A percentile compares a stretch with the other conserved stretches of the same genome.
phyloP scores from a whole-genome alignment of 2,329 filamentous ascomycete genomes.

The Simplicillium aogashimaense region DNA sequence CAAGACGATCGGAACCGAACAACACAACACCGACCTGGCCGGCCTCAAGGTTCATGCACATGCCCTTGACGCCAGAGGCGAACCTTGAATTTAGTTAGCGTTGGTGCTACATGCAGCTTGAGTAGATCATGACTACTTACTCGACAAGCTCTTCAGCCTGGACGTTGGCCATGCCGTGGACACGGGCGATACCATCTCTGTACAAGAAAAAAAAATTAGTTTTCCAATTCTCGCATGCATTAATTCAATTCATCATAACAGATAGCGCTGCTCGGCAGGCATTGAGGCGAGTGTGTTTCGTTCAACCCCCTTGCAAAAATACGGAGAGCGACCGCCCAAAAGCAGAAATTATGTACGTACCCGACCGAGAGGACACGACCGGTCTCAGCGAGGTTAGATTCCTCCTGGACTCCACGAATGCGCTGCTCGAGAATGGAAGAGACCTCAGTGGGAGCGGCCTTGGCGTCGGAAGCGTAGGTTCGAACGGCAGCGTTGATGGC shows the following conservation, averaged over 20 bases:
- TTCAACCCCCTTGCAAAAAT: background rate
- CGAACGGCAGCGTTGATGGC: slow-evolving; percentile 64
- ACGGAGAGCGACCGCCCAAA: background rate
- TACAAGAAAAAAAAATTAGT: background rate
- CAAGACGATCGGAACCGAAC: slow-evolving; percentile 99
- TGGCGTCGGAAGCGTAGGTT: slow-evolving; percentile 85
- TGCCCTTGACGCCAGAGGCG: slow-evolving; percentile 98
- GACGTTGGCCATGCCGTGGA: slow-evolving; percentile 99
- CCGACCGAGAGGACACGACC: slow-evolving; percentile 97
- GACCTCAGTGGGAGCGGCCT: slow-evolving; percentile 94
- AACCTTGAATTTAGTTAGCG: slow-evolving; percentile 52
- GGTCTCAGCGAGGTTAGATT: slow-evolving; percentile 93
- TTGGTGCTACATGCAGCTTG: background rate
- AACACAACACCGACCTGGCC: slow-evolving; percentile 99
- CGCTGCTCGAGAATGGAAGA: slow-evolving; percentile 99
- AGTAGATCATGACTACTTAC: slow-evolving; percentile 50
- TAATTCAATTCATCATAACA: background rate
- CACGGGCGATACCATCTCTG: slow-evolving; percentile 99
- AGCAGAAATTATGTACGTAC: slow-evolving; percentile 50
- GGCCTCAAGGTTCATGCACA: slow-evolving; percentile 99
- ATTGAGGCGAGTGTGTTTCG: background rate
- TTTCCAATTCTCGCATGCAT: background rate
- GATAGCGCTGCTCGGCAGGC: background rate
- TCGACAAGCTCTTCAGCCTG: slow-evolving; percentile 99
- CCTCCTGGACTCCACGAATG: slow-evolving; percentile 97